Evolutionary conservation across 768 basidiomycete genomes (phyloP).

Genomic region (Amanita inopinata): DNA sequence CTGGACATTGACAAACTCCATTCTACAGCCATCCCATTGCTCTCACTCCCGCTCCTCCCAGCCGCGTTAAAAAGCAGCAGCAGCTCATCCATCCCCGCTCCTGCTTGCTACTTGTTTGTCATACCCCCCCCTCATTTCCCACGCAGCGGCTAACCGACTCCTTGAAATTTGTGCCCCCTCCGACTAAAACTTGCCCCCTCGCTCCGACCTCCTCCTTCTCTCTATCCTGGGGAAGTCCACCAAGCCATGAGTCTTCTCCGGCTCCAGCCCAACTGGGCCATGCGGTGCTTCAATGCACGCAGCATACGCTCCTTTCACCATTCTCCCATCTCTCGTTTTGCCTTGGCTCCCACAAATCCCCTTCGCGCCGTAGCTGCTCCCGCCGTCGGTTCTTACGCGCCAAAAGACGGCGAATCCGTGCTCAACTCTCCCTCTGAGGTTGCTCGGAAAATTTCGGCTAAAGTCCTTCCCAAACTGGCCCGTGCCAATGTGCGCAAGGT

Average conservation of each 20-base stretch:
- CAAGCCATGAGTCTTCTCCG: slow-evolving; percentile 31
- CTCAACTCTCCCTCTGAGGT: slow-evolving; percentile 93
- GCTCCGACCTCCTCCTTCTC: slow-evolving; percentile 6
- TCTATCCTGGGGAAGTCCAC: slow-evolving; percentile 11
- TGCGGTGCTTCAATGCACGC: slow-evolving; percentile 23
- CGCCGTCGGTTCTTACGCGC: slow-evolving; percentile 60
- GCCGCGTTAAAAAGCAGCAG: background rate
- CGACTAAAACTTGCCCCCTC: background rate
- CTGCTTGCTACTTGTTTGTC: background rate
- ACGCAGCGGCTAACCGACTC: background rate
- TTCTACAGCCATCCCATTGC: background rate
- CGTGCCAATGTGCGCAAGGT: slow-evolving; percentile 92
- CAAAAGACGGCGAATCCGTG: slow-evolving; percentile 63
- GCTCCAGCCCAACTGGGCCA: slow-evolving; percentile 28
- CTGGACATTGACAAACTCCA: background rate
- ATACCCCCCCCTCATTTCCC: background rate
- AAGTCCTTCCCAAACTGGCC: slow-evolving; percentile 85
- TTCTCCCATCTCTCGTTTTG: slow-evolving; percentile 23
- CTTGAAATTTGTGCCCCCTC: slow-evolving; percentile 3
- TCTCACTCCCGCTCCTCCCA: background rate
- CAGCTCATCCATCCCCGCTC: background rate
- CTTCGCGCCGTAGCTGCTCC: slow-evolving; percentile 64
- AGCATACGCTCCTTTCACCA: slow-evolving; percentile 44
- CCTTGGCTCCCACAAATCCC: slow-evolving; percentile 38
- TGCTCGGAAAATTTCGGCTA: slow-evolving; percentile 87